Evolutionary conservation across 371 early-diverging fungal genomes (phyloP).

Genomic region (Smittium mucronatum): DNA sequence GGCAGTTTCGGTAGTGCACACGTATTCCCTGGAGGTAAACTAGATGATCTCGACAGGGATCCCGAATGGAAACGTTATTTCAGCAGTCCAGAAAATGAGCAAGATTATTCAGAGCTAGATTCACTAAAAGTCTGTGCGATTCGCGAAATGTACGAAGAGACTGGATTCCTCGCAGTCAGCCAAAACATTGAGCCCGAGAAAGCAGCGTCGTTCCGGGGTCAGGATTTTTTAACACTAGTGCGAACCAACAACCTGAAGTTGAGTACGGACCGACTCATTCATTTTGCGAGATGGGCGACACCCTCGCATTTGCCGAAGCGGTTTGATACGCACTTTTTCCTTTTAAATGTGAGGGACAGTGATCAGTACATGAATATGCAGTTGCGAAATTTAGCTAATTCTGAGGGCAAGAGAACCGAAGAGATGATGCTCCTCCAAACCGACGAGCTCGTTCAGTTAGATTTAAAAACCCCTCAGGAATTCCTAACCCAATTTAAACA

Average conservation of each 20-base stretch:
- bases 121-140: conserved; percentile 47
- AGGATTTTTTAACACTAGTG: neutral
- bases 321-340: conserved; percentile 62
- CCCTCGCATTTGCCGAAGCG: conserved; percentile 49
- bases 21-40: conserved; percentile 32
- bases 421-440: conserved; percentile 18
- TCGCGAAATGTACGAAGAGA: conserved; percentile 74
- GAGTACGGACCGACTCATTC: conserved; percentile 30
- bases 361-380: conserved; percentile 16
- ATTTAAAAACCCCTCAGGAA: conserved; percentile 57
- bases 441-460: conserved; percentile 41
- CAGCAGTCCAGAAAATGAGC: neutral
- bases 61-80: neutral
- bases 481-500: conserved; percentile 35
- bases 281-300: conserved; percentile 68
- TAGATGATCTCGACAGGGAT: conserved; percentile 16
- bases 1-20: conserved; percentile 24
- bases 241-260: conserved; percentile 30
- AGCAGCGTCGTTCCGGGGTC: neutral
- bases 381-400: conserved; percentile 13
- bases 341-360: conserved; percentile 37
- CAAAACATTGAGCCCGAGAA: neutral
- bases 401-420: conserved; percentile 50
- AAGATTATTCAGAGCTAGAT: neutral
- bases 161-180: conserved; percentile 39